Conservation (phyloP, 2,329 filamentous ascomycete genomes). For the Stachybotrys echinatus region DNA sequence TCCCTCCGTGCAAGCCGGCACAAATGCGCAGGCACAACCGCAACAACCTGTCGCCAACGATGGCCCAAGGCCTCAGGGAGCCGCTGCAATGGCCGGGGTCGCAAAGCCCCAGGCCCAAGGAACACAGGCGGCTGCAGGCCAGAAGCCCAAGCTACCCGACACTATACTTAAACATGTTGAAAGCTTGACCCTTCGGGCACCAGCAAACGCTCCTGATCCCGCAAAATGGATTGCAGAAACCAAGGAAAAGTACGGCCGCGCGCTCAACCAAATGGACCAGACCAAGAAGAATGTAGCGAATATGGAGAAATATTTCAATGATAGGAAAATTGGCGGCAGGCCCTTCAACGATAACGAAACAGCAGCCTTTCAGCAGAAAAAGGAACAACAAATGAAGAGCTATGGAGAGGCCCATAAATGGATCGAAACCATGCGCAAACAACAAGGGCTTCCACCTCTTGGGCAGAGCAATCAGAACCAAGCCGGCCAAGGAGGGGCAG, state of each 20-base stretch:
- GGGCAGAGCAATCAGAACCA: conserved; percentile 17
- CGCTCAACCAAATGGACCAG: conserved; percentile 44
- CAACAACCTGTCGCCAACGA: conserved; percentile 7
- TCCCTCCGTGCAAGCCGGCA: conserved; percentile 9
- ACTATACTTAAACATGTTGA: conserved; percentile 42
- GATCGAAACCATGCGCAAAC: conserved; percentile 41
- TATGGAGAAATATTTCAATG: conserved; percentile 37
- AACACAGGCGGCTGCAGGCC: conserved; percentile 9
- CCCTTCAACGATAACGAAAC: conserved; percentile 41
- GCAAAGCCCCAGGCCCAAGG: conserved; percentile 12
- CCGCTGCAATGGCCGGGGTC: conserved; percentile 5
- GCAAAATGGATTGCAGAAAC: conserved; percentile 44
- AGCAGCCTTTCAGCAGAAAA: conserved; percentile 36
- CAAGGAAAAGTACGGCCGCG: conserved; percentile 41
- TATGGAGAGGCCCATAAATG: conserved; percentile 42
- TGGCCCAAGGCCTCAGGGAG: conserved; percentile 5
- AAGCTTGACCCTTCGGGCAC: conserved; percentile 41
- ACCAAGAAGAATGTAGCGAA: conserved; percentile 32
- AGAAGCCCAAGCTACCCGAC: conserved; percentile 31
- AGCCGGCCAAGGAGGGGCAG: conserved; percentile 1
- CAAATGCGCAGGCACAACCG: conserved; percentile 15
- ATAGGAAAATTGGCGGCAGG: conserved; percentile 36
- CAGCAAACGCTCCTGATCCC: conserved; percentile 36
- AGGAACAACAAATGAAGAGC: conserved; percentile 37
- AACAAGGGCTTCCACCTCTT: conserved; percentile 30